Evolutionary conservation across 1,284 basidiomycete species (phyloP).

Genomic region (Mycena citricolor): DNA sequence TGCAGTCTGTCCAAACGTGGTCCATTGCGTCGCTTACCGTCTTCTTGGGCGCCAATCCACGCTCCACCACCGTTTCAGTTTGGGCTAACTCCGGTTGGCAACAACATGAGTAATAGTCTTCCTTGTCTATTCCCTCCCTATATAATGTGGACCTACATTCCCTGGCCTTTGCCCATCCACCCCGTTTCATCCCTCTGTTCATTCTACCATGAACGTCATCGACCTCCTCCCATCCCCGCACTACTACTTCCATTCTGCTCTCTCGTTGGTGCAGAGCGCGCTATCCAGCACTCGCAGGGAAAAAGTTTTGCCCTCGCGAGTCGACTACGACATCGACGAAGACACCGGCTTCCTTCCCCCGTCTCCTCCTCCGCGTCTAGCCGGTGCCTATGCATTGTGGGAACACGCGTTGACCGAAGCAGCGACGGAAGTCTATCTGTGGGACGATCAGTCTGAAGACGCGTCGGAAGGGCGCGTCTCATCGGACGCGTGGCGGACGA

Average conservation of each 20-base stretch:
- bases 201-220: constrained; percentile 30
- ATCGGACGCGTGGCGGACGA: constrained; percentile 66
- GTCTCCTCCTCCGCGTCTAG: constrained; percentile 61
- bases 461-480: constrained; percentile 48
- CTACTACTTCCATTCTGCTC: constrained; percentile 40
- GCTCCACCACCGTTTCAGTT: too few relatives aligned
- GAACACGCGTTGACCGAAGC: constrained; percentile 65
- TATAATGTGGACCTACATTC: too few relatives aligned
- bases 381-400: constrained; percentile 65
- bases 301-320: constrained; percentile 37
- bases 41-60: too few relatives aligned
- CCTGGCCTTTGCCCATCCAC: constrained; percentile 1
- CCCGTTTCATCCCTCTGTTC: constrained; percentile 7
- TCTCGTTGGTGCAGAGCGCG: constrained; percentile 39
- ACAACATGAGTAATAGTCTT: too few relatives aligned
- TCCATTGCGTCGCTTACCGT: too few relatives aligned
- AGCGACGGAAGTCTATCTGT: constrained; percentile 57
- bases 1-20: too few relatives aligned
- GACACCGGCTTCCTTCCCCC: constrained; percentile 87
- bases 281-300: constrained; percentile 31
- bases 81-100: too few relatives aligned
- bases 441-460: constrained; percentile 54
- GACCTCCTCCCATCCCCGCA: constrained; percentile 44
- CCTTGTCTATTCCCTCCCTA: too few relatives aligned
- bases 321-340: constrained; percentile 73